Conservation (phyloP, 1,139 yeast species). For the Blastobotrys apis region DNA sequence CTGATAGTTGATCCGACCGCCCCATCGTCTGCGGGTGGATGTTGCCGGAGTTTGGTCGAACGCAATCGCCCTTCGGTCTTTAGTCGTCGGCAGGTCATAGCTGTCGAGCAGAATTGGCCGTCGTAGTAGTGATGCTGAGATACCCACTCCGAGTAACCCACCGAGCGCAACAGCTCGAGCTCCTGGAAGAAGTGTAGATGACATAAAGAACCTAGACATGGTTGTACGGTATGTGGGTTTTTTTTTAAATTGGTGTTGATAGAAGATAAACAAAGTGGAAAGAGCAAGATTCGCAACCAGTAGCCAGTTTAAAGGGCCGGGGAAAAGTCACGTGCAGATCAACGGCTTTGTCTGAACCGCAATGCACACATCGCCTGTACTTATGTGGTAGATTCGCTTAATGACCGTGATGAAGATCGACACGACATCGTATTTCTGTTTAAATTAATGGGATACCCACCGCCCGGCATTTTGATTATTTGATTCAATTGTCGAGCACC, state of each 20-base stretch:
- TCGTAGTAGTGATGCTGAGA: conserved; percentile 1
- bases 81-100: conserved; percentile 8
- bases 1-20: conserved; percentile 50
- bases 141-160: conserved; percentile 2
- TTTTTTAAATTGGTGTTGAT: neutral
- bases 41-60: neutral
- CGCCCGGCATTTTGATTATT: too few relatives aligned
- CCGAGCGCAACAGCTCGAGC: neutral
- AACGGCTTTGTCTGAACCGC: too few relatives aligned
- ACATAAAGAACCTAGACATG: conserved; percentile 3
- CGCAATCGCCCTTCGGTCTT: conserved; percentile 8
- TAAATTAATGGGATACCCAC: too few relatives aligned
- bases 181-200: conserved; percentile 2
- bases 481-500: too few relatives aligned
- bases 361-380: too few relatives aligned
- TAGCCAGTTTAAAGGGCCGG: too few relatives aligned
- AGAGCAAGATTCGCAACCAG: too few relatives aligned
- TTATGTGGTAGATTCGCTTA: too few relatives aligned
- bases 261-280: too few relatives aligned
- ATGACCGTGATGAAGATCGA: too few relatives aligned
- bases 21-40: conserved; percentile 27
- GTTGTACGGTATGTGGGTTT: neutral
- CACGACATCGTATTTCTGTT: too few relatives aligned
- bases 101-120: conserved; percentile 11
- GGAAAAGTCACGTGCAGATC: too few relatives aligned